These are phyloP conservation scores for Pseudogymnoascus sp. DNA, from an alignment of 2,329 filamentous ascomycete species.

Conservation along the genomic window DNA sequence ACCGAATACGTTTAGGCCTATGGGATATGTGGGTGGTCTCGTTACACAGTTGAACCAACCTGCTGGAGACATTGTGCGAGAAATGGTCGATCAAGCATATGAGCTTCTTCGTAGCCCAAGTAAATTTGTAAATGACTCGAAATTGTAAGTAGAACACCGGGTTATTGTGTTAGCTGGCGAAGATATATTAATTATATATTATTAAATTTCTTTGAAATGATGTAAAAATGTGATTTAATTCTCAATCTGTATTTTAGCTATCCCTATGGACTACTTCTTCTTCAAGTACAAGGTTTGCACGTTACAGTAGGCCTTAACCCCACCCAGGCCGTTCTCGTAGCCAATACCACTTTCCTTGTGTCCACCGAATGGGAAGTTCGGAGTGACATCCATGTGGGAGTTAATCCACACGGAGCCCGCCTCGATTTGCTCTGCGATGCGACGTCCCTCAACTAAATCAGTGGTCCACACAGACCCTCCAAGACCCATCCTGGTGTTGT, in stretches of 20 bases:
- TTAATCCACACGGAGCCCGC: constrained; percentile 60
- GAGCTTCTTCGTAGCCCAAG: constrained; percentile 2
- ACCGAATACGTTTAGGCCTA: constrained; percentile 75
- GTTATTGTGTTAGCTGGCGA: not conserved
- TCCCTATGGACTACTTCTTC: constrained; percentile 15
- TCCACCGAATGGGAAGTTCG: constrained; percentile 34
- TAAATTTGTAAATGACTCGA: constrained; percentile 3
- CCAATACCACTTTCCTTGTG: constrained; percentile 33
- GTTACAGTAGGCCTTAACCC: constrained; percentile 21
- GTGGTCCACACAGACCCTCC: constrained; percentile 53
- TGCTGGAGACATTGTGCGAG: constrained; percentile 83
- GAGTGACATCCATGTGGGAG: constrained; percentile 41
- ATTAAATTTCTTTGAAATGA: not conserved
- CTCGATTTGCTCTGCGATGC: constrained; percentile 49
- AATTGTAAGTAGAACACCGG: not conserved
- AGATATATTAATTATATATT: not conserved
- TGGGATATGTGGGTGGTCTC: constrained; percentile 90
- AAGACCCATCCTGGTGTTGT: constrained; percentile 47
- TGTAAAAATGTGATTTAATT: not conserved
- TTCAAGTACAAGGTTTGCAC: constrained; percentile 20
- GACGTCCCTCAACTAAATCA: constrained; percentile 44
- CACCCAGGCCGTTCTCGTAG: constrained; percentile 19
- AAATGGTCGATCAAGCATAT: constrained; percentile 72
- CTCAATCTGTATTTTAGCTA: not conserved
- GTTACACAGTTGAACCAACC: constrained; percentile 75